Percentiles rank a stretch among this genome's conserved stretches.
phyloP scores from a whole-genome alignment of 257 asterid species.

The Fraxinus americana region DNA sequence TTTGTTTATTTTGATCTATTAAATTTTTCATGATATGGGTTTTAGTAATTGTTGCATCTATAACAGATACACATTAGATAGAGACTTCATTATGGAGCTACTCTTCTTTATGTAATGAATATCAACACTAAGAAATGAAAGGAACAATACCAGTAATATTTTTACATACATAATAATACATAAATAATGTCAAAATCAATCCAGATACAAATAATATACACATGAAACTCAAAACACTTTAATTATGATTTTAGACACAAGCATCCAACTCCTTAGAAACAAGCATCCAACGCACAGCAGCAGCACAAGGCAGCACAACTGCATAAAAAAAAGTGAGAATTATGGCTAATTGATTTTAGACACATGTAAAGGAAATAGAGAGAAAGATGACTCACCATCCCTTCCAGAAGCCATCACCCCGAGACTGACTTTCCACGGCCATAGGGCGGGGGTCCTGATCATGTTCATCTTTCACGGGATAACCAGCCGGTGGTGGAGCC shows the following conservation, averaged over 20 bases:
- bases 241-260: not conserved
- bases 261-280: slow-evolving; percentile 30
- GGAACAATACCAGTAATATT: too few relatives aligned
- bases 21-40: too few relatives aligned
- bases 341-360: not conserved
- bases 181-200: not conserved
- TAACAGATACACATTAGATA: too few relatives aligned
- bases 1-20: too few relatives aligned
- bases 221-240: not conserved
- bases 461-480: slow-evolving; percentile 29
- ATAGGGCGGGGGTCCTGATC: not conserved
- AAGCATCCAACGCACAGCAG: slow-evolving; percentile 71
- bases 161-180: too few relatives aligned
- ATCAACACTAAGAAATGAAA: too few relatives aligned
- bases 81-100: too few relatives aligned
- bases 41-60: too few relatives aligned
- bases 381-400: slow-evolving; percentile 36
- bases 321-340: slow-evolving; percentile 5
- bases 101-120: too few relatives aligned
- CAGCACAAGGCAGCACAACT: slow-evolving; percentile 77
- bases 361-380: too few relatives aligned
- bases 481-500: slow-evolving; percentile 38
- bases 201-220: not conserved
- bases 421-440: slow-evolving; percentile 32
- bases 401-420: slow-evolving; percentile 51